phyloP scores from a whole-genome alignment of 306 rosid genomes.

The Sophora flavescens region DNA sequence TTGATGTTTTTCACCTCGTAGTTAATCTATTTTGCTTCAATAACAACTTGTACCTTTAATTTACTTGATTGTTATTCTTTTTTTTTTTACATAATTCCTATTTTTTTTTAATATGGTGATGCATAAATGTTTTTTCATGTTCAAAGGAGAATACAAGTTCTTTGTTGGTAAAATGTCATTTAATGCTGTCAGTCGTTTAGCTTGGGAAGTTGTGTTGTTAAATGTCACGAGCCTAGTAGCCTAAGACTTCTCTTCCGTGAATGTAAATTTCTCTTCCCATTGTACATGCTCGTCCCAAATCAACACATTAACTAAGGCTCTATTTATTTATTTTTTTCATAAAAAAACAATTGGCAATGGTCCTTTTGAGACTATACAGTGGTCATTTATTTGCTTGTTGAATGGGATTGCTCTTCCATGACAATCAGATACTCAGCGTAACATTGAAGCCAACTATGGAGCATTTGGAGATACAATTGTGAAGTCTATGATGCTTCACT shows the following conservation, averaged over 20 bases:
- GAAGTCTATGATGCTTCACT: conserved; percentile 80
- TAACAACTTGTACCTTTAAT: neutral
- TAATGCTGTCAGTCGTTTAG: neutral
- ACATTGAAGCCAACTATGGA: conserved; percentile 70
- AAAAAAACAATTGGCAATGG: neutral
- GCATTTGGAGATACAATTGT: conserved; percentile 84
- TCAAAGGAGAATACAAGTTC: neutral
- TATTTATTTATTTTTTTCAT: neutral
- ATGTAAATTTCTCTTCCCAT: conserved; percentile 16
- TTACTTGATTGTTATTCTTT: neutral
- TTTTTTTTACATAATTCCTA: neutral
- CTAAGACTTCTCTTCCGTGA: neutral
- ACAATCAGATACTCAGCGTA: conserved; percentile 83
- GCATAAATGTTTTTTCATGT: neutral
- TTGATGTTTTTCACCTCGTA: neutral
- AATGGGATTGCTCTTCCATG: conserved; percentile 44
- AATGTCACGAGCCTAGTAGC: neutral
- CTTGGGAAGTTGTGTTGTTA: neutral
- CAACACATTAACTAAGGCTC: conserved; percentile 8
- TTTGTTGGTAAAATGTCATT: conserved; percentile 14
- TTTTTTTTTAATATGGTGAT: neutral
- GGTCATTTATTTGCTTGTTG: conserved; percentile 40
- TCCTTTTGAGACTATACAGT: conserved; percentile 19
- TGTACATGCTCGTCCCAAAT: conserved; percentile 1
- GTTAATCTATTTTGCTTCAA: neutral